A percentile compares a stretch with the other conserved stretches of the same genome.
Conservation (phyloP, 2,329 filamentous ascomycete genomes). For the Diaporthe velutina region DNA sequence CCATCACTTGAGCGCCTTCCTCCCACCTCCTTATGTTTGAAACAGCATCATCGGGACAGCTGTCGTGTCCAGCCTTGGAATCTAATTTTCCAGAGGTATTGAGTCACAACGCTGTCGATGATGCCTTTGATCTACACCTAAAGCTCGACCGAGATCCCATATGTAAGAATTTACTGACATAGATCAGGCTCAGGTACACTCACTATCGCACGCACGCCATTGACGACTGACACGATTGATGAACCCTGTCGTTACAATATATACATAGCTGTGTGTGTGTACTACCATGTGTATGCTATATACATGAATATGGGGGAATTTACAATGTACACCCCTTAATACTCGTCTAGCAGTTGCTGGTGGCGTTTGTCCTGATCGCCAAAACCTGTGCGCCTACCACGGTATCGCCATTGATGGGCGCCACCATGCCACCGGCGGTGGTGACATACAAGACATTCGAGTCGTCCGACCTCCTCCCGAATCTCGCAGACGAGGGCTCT, state of each 20-base stretch:
- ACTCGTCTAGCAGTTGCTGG: constrained; percentile 9
- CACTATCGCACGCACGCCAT: too few relatives aligned
- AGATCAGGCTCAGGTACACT: too few relatives aligned
- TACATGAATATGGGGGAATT: not conserved
- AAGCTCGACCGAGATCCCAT: too few relatives aligned
- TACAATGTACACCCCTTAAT: not conserved
- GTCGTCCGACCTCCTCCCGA: constrained; percentile 37
- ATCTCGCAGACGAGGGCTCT: constrained; percentile 36
- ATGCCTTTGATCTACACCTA: too few relatives aligned
- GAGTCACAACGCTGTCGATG: too few relatives aligned
- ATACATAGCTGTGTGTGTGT: not conserved
- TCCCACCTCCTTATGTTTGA: too few relatives aligned
- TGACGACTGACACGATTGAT: too few relatives aligned
- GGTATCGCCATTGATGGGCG: constrained; percentile 39
- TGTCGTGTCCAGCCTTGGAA: too few relatives aligned
- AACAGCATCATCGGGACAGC: too few relatives aligned
- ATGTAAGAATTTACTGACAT: too few relatives aligned
- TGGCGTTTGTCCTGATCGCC: constrained; percentile 34
- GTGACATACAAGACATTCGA: constrained; percentile 38
- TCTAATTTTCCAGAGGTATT: too few relatives aligned
- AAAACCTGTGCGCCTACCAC: constrained; percentile 36
- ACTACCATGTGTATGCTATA: not conserved
- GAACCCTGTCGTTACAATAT: not conserved
- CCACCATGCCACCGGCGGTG: constrained; percentile 36
- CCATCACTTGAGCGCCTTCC: too few relatives aligned